Evolutionary conservation across 148 eudicot species (phyloP), one percentile per base, ranked within the genome.

Genomic region (Chenopodium berlandieri): DNA sequence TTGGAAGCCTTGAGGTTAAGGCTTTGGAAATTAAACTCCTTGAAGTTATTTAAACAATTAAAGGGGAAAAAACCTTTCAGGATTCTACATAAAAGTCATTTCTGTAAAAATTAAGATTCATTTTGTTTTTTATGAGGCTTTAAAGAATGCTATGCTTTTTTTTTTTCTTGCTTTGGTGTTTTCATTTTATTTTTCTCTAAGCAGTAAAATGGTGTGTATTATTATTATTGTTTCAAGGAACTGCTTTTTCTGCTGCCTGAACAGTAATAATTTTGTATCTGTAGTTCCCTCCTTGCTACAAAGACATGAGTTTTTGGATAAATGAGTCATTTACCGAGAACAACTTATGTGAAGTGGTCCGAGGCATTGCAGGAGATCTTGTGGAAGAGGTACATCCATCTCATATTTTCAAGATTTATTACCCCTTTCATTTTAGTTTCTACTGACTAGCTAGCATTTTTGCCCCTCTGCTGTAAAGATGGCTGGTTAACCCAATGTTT

Each of bases 281-380:
- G 89, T 92, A 96, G 98, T 96, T 68, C 85, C 98, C 99, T 81
- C 95, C 98, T 67, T 96, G 99, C 86, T 96, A 87, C 85, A 96
- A 96, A 88, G 98, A 96, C 85, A 83, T 96, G 92, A 96, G 97
- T 86, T 94, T 96, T 87, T 94, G 99, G 99, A 89, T 94, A 65
- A 90, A 86, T 81, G 98, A 94, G 80, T 82, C 94, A 50, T 96
- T 94, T 80, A 94, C 97, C 9, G 99, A 96, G 86, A 96, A 96
- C 89, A 94, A 94, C 85, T 90, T 94, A 23, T 96, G 99, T 73
- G 99, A 96, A 88, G 89, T 96, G 79, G 98, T 96, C 70, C 89
- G 99, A 85, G 94, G 91, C 47, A 83, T 96, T 70, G 97, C 98
- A 82, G 99, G 99, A 54, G 99, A 96, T 82, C 94, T 96, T 78